A percentile compares a stretch with the other conserved stretches of the same genome.
These are phyloP conservation scores for Mariannaea elegans DNA, from an alignment of 2,329 filamentous ascomycete genomes.

Conservation along the genomic window DNA sequence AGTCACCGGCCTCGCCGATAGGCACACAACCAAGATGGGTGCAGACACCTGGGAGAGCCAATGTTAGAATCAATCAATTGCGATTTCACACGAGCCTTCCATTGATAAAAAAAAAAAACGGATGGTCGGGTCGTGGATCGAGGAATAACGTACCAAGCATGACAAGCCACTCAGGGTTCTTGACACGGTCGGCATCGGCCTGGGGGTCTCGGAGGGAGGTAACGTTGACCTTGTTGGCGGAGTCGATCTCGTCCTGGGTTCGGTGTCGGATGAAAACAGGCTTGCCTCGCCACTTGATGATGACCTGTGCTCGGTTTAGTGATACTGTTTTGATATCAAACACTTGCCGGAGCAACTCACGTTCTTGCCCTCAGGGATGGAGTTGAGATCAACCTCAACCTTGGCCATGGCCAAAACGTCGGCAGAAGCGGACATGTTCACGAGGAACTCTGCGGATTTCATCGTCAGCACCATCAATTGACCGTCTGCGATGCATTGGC, in stretches of 20 bases:
- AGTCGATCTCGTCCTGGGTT: constrained; percentile 89
- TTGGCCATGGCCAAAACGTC: constrained; percentile 99
- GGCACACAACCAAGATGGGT: constrained; percentile 99
- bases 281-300: constrained; percentile 99
- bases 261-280: constrained; percentile 99
- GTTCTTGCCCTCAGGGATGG: constrained; percentile 99
- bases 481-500: constrained; percentile 18
- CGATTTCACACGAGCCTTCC: background rate
- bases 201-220: constrained; percentile 89
- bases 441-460: constrained; percentile 83
- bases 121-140: background rate
- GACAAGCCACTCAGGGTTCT: constrained; percentile 98
- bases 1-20: constrained; percentile 98
- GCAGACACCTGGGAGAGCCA: constrained; percentile 79
- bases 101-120: background rate
- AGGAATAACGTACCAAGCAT: constrained; percentile 80
- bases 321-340: background rate
- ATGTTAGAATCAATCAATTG: constrained; percentile 23
- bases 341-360: constrained; percentile 61
- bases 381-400: constrained; percentile 92
- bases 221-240: constrained; percentile 90
- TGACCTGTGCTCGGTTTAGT: constrained; percentile 67
- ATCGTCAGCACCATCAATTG: constrained; percentile 43
- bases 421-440: constrained; percentile 99
- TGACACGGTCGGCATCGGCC: constrained; percentile 88